Base-by-base conservation (phyloP, 345 rosid genomes). In the Citrus medica region DNA sequence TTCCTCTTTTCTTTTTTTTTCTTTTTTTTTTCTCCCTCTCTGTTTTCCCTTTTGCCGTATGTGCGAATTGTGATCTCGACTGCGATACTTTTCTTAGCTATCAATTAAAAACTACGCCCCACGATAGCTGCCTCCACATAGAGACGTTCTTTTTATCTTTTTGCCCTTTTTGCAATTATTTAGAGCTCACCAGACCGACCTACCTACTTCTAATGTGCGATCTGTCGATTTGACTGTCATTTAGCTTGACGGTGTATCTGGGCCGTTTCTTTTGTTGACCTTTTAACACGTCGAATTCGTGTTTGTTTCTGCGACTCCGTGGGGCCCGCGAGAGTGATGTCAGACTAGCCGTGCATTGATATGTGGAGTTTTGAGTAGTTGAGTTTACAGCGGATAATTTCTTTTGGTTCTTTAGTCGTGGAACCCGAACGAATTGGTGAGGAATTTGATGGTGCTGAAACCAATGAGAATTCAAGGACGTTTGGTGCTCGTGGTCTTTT, bases 81-180 rank as follows among this genome's bases (percentile, higher is more conserved):
- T 28, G 6, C 78, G 78, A 75, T 75, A 48, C 78, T 64, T 75
- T 75, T 48, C 78, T 75, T 75, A 32, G 30, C 69, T 22, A 63
- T 63, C 78, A 75, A 74, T 60, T 60, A 1, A 12, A 35, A 59
- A 59, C 67, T 14, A 24, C n/a, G 9, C 67, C 5, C 56, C 16
- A 6, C 33, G 2, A 42, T 3, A 42, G 51, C 51, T 42, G 51
- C 16, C 51, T 9, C 2, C 5, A 4, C 55, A 22, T 1, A 6
- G 67, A 33, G 42, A 7, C 0, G 16, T 13, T 30, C 58, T 21
- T 19, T 9, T 30, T 69, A 46, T 62, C 35, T 13, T 27, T 30
- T 12, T 13, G 0, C 8, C 5, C 27, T 28, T 46, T 46, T 46
- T 3, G 1, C 51, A 46, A 46, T 46, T 12, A 13, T 13, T 4